A percentile compares a stretch with the other conserved stretches of the same genome.
These are phyloP conservation scores for Periconia macrospinosa DNA, from an alignment of 2,329 filamentous ascomycete species.

Conservation along the genomic window DNA sequence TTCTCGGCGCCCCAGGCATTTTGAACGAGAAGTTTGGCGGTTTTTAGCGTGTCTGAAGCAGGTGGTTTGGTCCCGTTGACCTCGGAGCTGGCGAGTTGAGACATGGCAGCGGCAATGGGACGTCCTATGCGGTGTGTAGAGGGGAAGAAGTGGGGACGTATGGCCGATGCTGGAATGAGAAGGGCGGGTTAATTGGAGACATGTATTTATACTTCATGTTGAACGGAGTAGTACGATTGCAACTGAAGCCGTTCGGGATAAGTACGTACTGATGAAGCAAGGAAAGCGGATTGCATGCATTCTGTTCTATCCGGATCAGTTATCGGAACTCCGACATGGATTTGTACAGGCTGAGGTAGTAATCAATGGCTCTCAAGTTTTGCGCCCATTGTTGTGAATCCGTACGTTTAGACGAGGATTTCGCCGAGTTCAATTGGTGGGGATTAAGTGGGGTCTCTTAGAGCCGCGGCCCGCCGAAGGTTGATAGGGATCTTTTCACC, in stretches of 20 bases:
- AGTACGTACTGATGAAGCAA: background rate
- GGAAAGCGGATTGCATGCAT: background rate
- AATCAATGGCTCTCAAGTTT: no score
- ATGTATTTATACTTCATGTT: no score
- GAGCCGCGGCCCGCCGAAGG: no score
- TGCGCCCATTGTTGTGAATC: no score
- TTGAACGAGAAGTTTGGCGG: constrained; percentile 16
- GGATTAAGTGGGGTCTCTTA: no score
- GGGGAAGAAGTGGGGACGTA: constrained; percentile 11
- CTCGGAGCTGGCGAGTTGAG: constrained; percentile 32
- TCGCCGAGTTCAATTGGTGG: no score
- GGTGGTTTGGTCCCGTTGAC: constrained; percentile 28
- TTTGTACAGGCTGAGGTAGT: background rate
- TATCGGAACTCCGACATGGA: background rate
- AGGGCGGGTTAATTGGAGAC: constrained; percentile 17
- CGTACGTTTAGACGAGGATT: no score
- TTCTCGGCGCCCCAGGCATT: constrained; percentile 44
- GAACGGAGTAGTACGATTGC: no score
- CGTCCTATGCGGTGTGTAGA: constrained; percentile 7
- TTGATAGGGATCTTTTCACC: no score
- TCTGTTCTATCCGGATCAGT: background rate
- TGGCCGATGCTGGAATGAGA: constrained; percentile 27
- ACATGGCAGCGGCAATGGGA: constrained; percentile 21
- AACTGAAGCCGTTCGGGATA: background rate
- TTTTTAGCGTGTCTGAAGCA: background rate